Percentiles rank a stretch among this genome's conserved stretches.
These are phyloP conservation scores for Cenchrus americanus DNA, from an alignment of 176 grass and related monocot genomes.

Conservation along the genomic window DNA sequence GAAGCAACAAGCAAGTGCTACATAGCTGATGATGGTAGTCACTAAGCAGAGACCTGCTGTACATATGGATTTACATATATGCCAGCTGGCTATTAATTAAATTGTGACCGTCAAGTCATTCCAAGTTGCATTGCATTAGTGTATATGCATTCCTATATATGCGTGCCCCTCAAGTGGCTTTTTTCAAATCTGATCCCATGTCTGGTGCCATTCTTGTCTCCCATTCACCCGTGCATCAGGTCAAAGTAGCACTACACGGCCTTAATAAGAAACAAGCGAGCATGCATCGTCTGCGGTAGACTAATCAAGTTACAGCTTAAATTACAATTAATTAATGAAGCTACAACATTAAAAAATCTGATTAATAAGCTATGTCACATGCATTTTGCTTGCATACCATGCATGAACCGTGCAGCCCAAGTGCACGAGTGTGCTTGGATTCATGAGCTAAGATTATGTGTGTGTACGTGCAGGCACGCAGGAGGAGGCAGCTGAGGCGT, in stretches of 20 bases:
- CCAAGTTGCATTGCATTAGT: conserved; percentile 33
- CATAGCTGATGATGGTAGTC: neutral
- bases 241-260: conserved; percentile 39
- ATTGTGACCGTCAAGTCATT: conserved; percentile 39
- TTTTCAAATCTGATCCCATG: conserved; percentile 40
- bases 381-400: neutral
- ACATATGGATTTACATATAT: neutral
- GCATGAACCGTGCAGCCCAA: neutral
- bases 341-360: neutral
- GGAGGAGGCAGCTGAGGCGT: conserved; percentile 86
- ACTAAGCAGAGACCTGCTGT: neutral
- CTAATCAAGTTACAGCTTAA: neutral
- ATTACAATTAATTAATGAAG: neutral
- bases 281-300: conserved; percentile 2
- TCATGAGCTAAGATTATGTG: neutral
- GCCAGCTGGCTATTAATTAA: conserved; percentile 2
- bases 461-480: conserved; percentile 59
- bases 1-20: neutral
- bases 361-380: neutral
- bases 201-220: conserved; percentile 58
- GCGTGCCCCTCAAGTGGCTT: conserved; percentile 33
- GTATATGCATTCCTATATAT: conserved; percentile 26
- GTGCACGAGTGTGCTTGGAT: neutral
- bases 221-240: conserved; percentile 42
- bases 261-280: conserved; percentile 30